These are phyloP conservation scores for Leccinum fallax DNA, from an alignment of 1,284 basidiomycete species.

Conservation along the genomic window DNA sequence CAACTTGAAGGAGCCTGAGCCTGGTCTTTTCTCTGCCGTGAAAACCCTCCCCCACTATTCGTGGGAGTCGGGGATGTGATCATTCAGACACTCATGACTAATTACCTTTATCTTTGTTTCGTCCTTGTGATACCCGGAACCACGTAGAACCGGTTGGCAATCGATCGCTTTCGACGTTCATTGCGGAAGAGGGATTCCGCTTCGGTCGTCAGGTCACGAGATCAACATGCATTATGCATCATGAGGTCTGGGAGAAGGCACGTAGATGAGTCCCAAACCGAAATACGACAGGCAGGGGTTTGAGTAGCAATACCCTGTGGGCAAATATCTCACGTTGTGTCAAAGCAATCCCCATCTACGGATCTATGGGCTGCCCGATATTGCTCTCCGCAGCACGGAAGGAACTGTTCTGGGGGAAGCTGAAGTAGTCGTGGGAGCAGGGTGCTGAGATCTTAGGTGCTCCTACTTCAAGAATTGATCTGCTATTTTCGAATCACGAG, in stretches of 20 bases:
- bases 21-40: too few species aligned
- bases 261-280: slow-evolving; percentile 2
- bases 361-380: background rate
- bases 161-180: slow-evolving; percentile 3
- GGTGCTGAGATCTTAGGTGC: slow-evolving; percentile 10
- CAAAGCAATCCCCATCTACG: slow-evolving; percentile 15
- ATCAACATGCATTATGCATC: background rate
- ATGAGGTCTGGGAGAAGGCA: slow-evolving; percentile 1
- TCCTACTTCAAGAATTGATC: slow-evolving; percentile 24
- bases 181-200: slow-evolving; percentile 1
- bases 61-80: too few species aligned
- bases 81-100: background rate
- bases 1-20: too few species aligned
- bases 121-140: background rate
- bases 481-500: slow-evolving; percentile 22
- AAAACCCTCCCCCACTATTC: too few species aligned
- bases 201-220: background rate
- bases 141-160: background rate
- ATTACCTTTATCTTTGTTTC: slow-evolving; percentile 1
- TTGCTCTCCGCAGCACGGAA: background rate
- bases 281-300: slow-evolving; percentile 12
- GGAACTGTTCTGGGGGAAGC: background rate
- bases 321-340: slow-evolving; percentile 6
- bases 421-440: slow-evolving; percentile 2
- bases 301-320: slow-evolving; percentile 2